phyloP scores from a whole-genome alignment of 768 basidiomycete species.

The Saitozyma podzolica region DNA sequence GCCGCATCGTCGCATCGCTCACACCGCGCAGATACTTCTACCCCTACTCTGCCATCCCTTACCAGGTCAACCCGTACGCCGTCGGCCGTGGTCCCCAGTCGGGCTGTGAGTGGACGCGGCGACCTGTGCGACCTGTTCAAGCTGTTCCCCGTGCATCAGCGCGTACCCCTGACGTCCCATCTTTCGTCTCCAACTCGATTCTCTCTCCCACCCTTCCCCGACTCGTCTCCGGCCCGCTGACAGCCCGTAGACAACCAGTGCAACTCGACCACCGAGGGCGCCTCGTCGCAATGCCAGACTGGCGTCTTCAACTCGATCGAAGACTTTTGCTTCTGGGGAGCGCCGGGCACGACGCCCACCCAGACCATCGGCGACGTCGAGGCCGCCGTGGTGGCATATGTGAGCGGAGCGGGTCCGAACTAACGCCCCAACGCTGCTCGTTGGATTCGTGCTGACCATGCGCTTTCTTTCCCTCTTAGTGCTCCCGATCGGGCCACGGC shows the following conservation, averaged over 20 bases:
- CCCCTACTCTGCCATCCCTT: slow-evolving; percentile 10
- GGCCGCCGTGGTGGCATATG: slow-evolving; percentile 12
- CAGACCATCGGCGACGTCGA: slow-evolving; percentile 12
- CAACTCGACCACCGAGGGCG: slow-evolving; percentile 15
- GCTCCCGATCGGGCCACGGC: slow-evolving; percentile 12
- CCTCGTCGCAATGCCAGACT: slow-evolving; percentile 17
- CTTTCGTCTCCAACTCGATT: too few relatives aligned
- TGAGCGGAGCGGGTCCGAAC: slow-evolving; percentile 3
- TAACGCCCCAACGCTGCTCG: neutral
- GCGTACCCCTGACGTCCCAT: too few relatives aligned
- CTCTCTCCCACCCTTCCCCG: too few relatives aligned
- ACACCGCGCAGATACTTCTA: slow-evolving; percentile 7
- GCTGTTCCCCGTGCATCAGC: too few relatives aligned
- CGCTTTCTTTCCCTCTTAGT: neutral
- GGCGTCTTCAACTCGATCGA: slow-evolving; percentile 5
- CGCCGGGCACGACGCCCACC: slow-evolving; percentile 7
- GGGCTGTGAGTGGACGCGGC: slow-evolving; percentile 6
- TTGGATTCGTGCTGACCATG: neutral
- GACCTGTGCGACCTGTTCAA: neutral
- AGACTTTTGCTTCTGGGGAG: slow-evolving; percentile 17
- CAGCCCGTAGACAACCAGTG: slow-evolving; percentile 13
- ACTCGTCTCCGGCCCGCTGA: too few relatives aligned
- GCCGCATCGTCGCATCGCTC: too few relatives aligned
- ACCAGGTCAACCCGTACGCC: slow-evolving; percentile 15
- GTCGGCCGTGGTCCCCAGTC: slow-evolving; percentile 16